Base-by-base conservation (phyloP, 495 filamentous ascomycete species). In the Hypoxylon subgilvum region DNA sequence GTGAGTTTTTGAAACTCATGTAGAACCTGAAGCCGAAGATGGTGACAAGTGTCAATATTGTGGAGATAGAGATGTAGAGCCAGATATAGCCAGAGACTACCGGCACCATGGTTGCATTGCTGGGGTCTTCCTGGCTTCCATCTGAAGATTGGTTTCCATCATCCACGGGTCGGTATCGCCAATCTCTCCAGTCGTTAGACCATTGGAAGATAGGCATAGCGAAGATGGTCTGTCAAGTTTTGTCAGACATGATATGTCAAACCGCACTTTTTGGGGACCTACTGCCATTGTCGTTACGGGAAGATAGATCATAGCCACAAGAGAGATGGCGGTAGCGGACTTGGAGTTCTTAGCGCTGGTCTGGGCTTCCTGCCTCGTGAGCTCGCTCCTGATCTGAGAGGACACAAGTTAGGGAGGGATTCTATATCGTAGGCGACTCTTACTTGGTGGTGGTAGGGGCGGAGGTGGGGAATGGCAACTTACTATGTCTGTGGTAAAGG, bases 161-260 rank as follows among this genome's bases (percentile, higher is more conserved):
- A 23, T 35, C 18, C 1, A 47, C 44, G 2, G 27, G 27, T 9
- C n/a, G 30, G 23, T 47, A 47, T 23, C 17, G 44, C 3, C 0
- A 32, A 13, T 47, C 30, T 35, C 44, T 47, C 44, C 44, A 47
- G 18, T 47, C 30, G 18, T 47, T 47, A 35, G 44, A 34, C 30
- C 44, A 47, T 4, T 47, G 44, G 9, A 35, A 47, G 4, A 47
- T 34, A 0, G 44, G 44, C 44, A 47, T 34, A n/a, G 30, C 10
- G 18, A 47, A 47, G 9, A 47, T 35, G 0, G 44, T 35, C 44
- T 47, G 3, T 34, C n/a, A 21, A n/a, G 19, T 47, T 16, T 14
- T 23, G 44, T 47, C 3, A 47, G 44, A 10, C 7, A 34, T 16
- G 2, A 19, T 47, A 47, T 8, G 10, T 8, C 5, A 30, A 4